Evolutionary conservation across 345 rosid species (phyloP), one percentile per base, ranked within the genome.

Genomic region (Hibiscus syriacus): DNA sequence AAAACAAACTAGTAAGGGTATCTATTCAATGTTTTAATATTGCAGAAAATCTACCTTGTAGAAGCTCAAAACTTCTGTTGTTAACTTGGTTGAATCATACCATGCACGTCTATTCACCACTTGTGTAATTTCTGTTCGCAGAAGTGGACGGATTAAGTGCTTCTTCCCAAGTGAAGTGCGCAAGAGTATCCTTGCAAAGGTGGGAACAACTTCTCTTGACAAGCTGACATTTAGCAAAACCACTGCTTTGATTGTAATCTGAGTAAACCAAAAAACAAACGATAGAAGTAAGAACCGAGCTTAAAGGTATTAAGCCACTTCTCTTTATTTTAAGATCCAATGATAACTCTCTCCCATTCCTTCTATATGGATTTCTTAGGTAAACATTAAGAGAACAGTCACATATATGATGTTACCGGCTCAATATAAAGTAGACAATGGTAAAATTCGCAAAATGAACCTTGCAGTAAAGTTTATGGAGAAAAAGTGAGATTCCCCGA

Each of bases 91-190:
- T 45, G 90, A 83, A 76, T 93, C 96, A 76, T 90, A 85, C 98
- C 98, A 93, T 38, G 98, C 96, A 55, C 92, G 88, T 25, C 92
- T 88, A 71, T 91, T 90, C 73, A 93, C 98, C 69, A 93, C 91
- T 74, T 93, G 97, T 73, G 89, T 82, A 68, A 93, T 90, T 82
- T 90, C 98, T 20, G 97, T 85, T 32, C 96, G 83, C 74, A 93
- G 77, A 55, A 93, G 80, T 13, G 97, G 94, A 16, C 94, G 89
- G 50, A 93, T 94, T 78, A 93, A 83, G 85, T 93, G 96, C 80
- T 90, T 93, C 86, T 87, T 93, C 72, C 97, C 97, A 64, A 93
- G 90, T 64, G 96, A 80, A 67, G 94, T 90, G 49, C 89, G 92
- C 73, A 88, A 69, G 50, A 93, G 92, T 80, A 93, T 88, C 79